Base-by-base conservation (phyloP, 2,329 filamentous ascomycete genomes). In the Colletotrichum shisoi region DNA sequence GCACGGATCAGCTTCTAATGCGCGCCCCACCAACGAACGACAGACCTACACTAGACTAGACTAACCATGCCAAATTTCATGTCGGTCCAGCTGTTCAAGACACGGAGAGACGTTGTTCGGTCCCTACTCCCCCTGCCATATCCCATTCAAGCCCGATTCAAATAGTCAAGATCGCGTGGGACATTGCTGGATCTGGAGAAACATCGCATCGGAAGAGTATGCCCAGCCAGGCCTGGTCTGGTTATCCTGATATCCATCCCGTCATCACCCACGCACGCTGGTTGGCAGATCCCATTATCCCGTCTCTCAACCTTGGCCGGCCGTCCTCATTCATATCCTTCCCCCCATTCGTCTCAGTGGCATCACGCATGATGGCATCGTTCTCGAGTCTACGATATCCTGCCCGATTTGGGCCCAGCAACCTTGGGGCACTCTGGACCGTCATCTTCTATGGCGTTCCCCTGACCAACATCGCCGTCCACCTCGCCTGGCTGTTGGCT, bases 401-500 rank as follows among this genome's bases (percentile, higher is more conserved):
- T 8, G 12, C 39, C 24, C 44, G 46, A 1, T 12, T 63, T 31
- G 52, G 17, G 3, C 19, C 17, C 13, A 51, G 46, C 37, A 27
- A 51, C 13, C 11, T 66, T 6, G 63, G 60, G 13, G 34, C 21
- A 42, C 40, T 31, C 4, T 67, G 61, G 64, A 56, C 54, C 11
- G 49, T 27, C 37, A 49, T 67, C n/a, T 49, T 40, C 24, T 67
- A 67, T 21, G 61, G 64, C 13, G 54, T 67, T 24, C 61, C 64
- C 13, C 24, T 60, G 19, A 34, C 49, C 37, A 67, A 67, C 24
- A 15, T 64, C 19, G 61, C 44, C 19, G 46, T 67, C 48, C 64
- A 67, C 37, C 42, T 67, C 27, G 64, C 64, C 12, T 67, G 64
- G 64, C 56, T 64, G n/a, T 24, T 64, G 17, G 64, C 48, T n/a